Percentiles rank a stretch among this genome's conserved stretches.
These are phyloP conservation scores for Sinapis alba DNA, from an alignment of 441 rosid species.

Conservation along the genomic window DNA sequence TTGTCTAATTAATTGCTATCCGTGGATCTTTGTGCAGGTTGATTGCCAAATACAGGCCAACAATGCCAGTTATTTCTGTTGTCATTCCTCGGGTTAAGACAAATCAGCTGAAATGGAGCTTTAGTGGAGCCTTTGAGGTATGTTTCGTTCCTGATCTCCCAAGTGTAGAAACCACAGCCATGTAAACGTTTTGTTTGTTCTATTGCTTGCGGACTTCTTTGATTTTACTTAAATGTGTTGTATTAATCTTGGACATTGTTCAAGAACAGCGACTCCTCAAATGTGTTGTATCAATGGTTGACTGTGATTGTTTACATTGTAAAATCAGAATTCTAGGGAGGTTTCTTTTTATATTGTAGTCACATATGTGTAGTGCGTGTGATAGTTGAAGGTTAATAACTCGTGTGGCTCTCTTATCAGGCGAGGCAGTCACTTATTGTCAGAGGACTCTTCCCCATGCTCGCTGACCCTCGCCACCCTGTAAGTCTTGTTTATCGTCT, in stretches of 20 bases:
- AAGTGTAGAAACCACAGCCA: neutral
- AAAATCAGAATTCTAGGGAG: neutral
- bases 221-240: neutral
- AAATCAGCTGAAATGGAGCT: slow-evolving; percentile 64
- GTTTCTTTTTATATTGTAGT: neutral
- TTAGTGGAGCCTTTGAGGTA: slow-evolving; percentile 72
- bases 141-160: neutral
- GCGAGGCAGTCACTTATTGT: slow-evolving; percentile 94
- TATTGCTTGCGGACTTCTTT: neutral
- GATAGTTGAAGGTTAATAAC: slow-evolving; percentile 9
- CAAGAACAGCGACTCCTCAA: neutral
- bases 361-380: neutral
- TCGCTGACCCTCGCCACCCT: slow-evolving; percentile 91
- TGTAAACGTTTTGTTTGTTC: too few relatives aligned
- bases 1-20: neutral
- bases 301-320: neutral
- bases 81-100: slow-evolving; percentile 67
- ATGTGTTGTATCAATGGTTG: neutral
- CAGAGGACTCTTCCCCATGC: slow-evolving; percentile 96
- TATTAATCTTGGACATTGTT: neutral
- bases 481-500: slow-evolving; percentile 49
- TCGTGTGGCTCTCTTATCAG: slow-evolving; percentile 44
- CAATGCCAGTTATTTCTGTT: slow-evolving; percentile 74
- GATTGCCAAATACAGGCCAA: slow-evolving; percentile 69
- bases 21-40: slow-evolving; percentile 39